phyloP scores from a whole-genome alignment of 768 basidiomycete genomes.

The Termitomyces eurrhizus region DNA sequence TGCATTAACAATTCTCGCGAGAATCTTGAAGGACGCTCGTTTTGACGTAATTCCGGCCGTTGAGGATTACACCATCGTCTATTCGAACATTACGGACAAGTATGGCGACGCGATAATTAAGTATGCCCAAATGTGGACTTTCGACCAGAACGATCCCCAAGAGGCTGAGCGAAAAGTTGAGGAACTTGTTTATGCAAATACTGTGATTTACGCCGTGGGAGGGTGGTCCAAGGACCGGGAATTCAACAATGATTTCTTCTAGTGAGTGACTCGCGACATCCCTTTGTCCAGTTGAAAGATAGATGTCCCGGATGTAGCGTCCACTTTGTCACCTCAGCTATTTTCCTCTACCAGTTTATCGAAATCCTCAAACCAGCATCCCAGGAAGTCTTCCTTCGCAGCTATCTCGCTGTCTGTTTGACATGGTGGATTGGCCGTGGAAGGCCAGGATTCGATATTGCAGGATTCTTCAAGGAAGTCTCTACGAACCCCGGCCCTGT shows the following conservation, averaged over 20 bases:
- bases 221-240: constrained; percentile 39
- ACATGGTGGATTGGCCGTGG: constrained; percentile 57
- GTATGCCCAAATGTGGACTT: constrained; percentile 42
- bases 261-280: neutral
- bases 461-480: constrained; percentile 39
- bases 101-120: constrained; percentile 36
- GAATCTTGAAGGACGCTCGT: constrained; percentile 49
- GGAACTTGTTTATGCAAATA: constrained; percentile 55
- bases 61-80: constrained; percentile 20
- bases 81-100: constrained; percentile 29
- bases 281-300: neutral
- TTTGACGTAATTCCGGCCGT: constrained; percentile 21
- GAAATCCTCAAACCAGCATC: constrained; percentile 37
- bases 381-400: constrained; percentile 50
- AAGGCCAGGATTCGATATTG: constrained; percentile 45
- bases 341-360: constrained; percentile 54
- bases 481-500: constrained; percentile 16
- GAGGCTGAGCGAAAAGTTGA: constrained; percentile 52
- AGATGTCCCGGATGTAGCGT: constrained; percentile 33
- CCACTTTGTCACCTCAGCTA: constrained; percentile 61
- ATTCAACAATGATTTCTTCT: constrained; percentile 52
- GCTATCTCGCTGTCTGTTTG: constrained; percentile 50
- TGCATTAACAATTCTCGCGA: constrained; percentile 50
- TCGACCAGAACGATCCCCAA: constrained; percentile 29
- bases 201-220: constrained; percentile 50